A percentile compares a stretch with the other conserved stretches of the same genome.
Evolutionary conservation across 2,329 filamentous ascomycete species (phyloP).

Genomic region (Aspergillus novofumigatus): DNA sequence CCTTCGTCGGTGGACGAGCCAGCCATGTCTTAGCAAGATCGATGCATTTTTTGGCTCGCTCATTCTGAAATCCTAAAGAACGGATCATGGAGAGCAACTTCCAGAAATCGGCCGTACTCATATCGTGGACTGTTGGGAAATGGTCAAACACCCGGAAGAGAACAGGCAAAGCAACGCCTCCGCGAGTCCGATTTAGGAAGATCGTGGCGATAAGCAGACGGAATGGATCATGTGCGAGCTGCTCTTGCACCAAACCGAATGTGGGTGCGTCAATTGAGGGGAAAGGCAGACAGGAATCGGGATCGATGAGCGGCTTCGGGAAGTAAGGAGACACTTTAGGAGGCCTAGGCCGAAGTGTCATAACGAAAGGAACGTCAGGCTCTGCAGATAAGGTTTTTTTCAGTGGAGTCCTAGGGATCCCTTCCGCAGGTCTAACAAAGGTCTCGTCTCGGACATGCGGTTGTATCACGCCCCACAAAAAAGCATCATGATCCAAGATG

Average conservation of each 20-base stretch:
- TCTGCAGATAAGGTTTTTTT: slow-evolving; percentile 5
- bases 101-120: slow-evolving; percentile 55
- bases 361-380: slow-evolving; percentile 5
- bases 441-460: not conserved
- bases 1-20: slow-evolving; percentile 56
- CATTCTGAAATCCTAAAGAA: slow-evolving; percentile 66
- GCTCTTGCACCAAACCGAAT: slow-evolving; percentile 84
- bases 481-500: slow-evolving; percentile 5
- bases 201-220: slow-evolving; percentile 76
- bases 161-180: slow-evolving; percentile 68
- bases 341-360: slow-evolving; percentile 14
- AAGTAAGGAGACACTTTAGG: slow-evolving; percentile 44
- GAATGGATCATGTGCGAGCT: slow-evolving; percentile 70
- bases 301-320: slow-evolving; percentile 24
- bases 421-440: not conserved
- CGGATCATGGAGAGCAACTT: slow-evolving; percentile 62
- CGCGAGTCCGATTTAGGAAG: slow-evolving; percentile 78
- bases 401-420: slow-evolving; percentile 5
- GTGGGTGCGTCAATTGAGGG: slow-evolving; percentile 58
- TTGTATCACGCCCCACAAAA: not conserved
- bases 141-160: slow-evolving; percentile 64
- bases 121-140: slow-evolving; percentile 63
- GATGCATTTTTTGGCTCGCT: slow-evolving; percentile 65
- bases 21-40: slow-evolving; percentile 68
- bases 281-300: slow-evolving; percentile 53